Evolutionary conservation across 2,329 filamentous ascomycete genomes (phyloP), one percentile per base, ranked within the genome.

Genomic region (Arthrinium puccinioides): DNA sequence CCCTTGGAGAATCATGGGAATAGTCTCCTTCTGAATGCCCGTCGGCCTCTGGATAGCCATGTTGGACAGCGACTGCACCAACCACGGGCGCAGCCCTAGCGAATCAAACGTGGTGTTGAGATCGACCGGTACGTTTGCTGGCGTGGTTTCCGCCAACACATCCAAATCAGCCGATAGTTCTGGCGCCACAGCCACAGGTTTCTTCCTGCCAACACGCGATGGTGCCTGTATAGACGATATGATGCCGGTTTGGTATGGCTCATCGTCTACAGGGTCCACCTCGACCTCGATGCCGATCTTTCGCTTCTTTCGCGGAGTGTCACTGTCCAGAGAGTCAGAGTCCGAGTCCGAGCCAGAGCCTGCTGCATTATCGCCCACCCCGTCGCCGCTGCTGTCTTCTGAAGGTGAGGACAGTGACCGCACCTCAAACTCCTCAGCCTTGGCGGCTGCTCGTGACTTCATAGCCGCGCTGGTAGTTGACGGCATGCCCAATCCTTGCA

Each of bases 1-100:
- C 6, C 92, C 92, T 50, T 87, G 82, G 23, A 98, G 61, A 42
- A 97, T 96, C 57, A 92, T 84, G 2, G 90, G 89, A 53, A 98
- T 97, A 56, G 87, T 94, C 36, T 80, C 82, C 53, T 84, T 87
- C 52, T 98, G 92, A 67, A 98, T 97, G 13, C 84, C 83, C 0
- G 92, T 98, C 0, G 92, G 92, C 40, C 82, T 73, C 54, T 78
- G 85, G 56, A 98, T 96, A 21, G 88, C 87, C 74, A 79, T 76
- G 52, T 76, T 78, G 37, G 62, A 62, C 31, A 98, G 70, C 1
- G 90, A 90, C 43, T 82, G 77, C 2, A 94, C 81, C 4, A 98
- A 79, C 92, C 92, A 98, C 57, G 86, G 87, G 25, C 79, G 74
- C 30, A 95, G 80, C 35, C 76, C 69, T 36, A 96, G 64, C 9